Evolutionary conservation across 331 rosid species (phyloP).

Genomic region (Malus hybrid): DNA sequence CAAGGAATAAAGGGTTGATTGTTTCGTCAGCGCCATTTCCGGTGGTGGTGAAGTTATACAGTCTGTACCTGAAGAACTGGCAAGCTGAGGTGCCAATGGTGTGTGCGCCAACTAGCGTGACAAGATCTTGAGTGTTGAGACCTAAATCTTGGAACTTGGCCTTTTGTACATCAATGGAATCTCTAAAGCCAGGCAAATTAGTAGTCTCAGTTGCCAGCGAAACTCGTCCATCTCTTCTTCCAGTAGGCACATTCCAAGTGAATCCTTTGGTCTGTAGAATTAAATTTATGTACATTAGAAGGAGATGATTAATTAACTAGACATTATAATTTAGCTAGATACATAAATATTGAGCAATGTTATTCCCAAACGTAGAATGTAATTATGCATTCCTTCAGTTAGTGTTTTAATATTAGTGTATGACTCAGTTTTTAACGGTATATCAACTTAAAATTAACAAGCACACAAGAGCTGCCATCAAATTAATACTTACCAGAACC

Average conservation of each 20-base stretch:
- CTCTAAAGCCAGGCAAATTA: conserved; percentile 28
- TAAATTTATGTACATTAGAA: no score
- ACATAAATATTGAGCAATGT: no score
- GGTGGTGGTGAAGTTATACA: conserved; percentile 32
- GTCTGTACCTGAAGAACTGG: conserved; percentile 36
- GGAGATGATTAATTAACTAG: no score
- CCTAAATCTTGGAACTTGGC: conserved; percentile 36
- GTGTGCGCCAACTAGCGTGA: conserved; percentile 62
- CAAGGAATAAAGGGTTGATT: conserved; percentile 41
- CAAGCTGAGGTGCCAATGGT: conserved; percentile 65
- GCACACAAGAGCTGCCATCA: no score
- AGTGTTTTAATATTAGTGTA: no score
- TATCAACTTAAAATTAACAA: no score
- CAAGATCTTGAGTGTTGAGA: conserved; percentile 63
- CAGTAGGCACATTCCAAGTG: conserved; percentile 53
- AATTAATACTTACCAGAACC: conserved; percentile 19
- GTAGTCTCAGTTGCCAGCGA: conserved; percentile 31
- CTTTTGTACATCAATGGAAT: conserved; percentile 39
- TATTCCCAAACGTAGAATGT: no score
- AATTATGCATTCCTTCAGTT: no score
- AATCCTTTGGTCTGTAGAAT: conserved; percentile 39
- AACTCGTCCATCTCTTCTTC: conserved; percentile 50
- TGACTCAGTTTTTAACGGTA: no score
- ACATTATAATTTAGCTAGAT: no score
- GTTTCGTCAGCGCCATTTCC: conserved; percentile 44